A percentile compares a stretch with the other conserved stretches of the same genome.
phyloP scores from a whole-genome alignment of 2,329 filamentous ascomycete genomes.

The Paecilomyces formosus region DNA sequence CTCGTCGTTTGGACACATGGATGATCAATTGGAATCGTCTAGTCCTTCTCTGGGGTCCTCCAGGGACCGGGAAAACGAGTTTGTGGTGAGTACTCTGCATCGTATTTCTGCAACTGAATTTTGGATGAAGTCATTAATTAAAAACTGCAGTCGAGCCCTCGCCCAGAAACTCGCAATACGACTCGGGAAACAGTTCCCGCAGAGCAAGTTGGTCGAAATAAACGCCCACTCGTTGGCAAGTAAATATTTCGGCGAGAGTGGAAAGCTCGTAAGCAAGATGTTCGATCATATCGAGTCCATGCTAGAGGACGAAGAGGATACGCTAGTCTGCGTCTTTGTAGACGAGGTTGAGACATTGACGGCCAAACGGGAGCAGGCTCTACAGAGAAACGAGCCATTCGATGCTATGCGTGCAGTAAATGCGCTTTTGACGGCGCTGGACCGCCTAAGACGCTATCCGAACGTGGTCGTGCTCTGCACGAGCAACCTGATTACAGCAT shows the following conservation, averaged over 20 bases:
- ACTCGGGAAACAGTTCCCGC: slow-evolving; percentile 32
- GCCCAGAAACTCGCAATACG: slow-evolving; percentile 46
- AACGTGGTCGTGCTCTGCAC: slow-evolving; percentile 46
- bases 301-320: slow-evolving; percentile 30
- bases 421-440: slow-evolving; percentile 42
- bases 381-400: slow-evolving; percentile 34
- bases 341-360: slow-evolving; percentile 46
- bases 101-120: not conserved
- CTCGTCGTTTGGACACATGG: slow-evolving; percentile 26
- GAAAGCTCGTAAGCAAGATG: slow-evolving; percentile 36
- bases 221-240: slow-evolving; percentile 40
- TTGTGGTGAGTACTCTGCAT: slow-evolving; percentile 21
- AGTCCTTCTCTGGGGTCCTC: slow-evolving; percentile 48
- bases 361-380: slow-evolving; percentile 34
- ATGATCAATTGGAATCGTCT: slow-evolving; percentile 41
- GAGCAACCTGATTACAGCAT: slow-evolving; percentile 39
- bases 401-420: slow-evolving; percentile 45
- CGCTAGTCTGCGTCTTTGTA: slow-evolving; percentile 40
- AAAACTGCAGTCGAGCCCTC: slow-evolving; percentile 28
- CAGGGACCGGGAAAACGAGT: slow-evolving; percentile 36
- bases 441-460: slow-evolving; percentile 32
- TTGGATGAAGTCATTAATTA: not conserved
- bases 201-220: slow-evolving; percentile 38
- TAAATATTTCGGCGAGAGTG: slow-evolving; percentile 43
- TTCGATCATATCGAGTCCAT: slow-evolving; percentile 35